Evolutionary conservation across 495 filamentous ascomycete species (phyloP), one percentile per base, ranked within the genome.

Genomic region (Lepraria neglecta): DNA sequence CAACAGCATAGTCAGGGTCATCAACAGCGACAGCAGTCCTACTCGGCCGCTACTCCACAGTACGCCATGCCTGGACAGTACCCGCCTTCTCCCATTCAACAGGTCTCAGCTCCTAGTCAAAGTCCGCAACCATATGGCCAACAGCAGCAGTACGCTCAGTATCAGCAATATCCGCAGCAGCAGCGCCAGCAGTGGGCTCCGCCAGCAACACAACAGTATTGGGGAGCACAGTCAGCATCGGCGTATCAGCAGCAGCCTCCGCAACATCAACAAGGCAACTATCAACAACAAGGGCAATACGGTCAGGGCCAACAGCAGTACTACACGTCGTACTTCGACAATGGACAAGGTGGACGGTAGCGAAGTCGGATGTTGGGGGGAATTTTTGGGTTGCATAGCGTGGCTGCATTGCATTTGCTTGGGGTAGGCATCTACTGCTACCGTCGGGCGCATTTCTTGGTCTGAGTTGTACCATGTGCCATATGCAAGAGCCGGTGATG

Each of bases 1-100:
- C 85, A 89, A 61, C 84, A 87, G 31, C 80, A 87, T 61, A 74
- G 78, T 48, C 70, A 74, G 31, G 72, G 76, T 50, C 71, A 74
- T 46, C 70, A 71, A 45, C 70, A 73, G 33, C 71, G 75, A 42
- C 76, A 80, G 44, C 75, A 76, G 56, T 75, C 73, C 56, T 70
- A 67, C 27, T 56, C 59, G 28, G 57, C 62, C 9, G 63, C 72
- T 50, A 56, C 35, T 43, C 60, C 70, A 21, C 69, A 62, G 50
- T 64, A 55, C 7, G 46, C 61, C 33, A 65, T 69, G 60, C 67
- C 67, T 10, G 67, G 67, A 28, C 58, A 59, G 21, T 68, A 58
- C n/a, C 61, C 66, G 43, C 58, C 60, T 6, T 63, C 66, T 35
- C 66, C 66, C 24, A 58, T 46, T 42, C 63, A 65, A 14, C 47